Percentiles rank a stretch among this genome's conserved stretches.
Evolutionary conservation across 768 basidiomycete species (phyloP).

Genomic region (Arthromyces matolae): DNA sequence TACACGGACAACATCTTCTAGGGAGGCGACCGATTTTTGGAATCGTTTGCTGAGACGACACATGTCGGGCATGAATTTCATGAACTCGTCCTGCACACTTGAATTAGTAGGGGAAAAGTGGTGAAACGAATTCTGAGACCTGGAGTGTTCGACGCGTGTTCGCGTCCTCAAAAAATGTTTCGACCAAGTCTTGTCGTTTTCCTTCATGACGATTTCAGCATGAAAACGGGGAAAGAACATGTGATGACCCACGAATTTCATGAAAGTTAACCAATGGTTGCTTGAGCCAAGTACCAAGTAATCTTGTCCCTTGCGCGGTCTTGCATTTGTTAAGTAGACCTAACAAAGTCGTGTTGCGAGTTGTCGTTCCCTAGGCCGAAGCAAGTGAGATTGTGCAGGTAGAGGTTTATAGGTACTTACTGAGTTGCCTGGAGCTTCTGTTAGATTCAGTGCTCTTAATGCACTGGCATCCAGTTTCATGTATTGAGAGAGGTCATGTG

Average conservation of each 20-base stretch:
- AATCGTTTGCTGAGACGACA: conserved; percentile 90
- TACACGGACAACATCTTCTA: conserved; percentile 94
- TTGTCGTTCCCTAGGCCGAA: conserved; percentile 45
- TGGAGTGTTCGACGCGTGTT: conserved; percentile 69
- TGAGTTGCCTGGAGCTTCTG: conserved; percentile 63
- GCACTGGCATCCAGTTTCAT: conserved; percentile 98
- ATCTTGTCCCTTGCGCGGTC: conserved; percentile 87
- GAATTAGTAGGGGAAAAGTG: background rate
- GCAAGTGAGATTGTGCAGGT: background rate
- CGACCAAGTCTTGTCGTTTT: conserved; percentile 83
- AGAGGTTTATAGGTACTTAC: conserved; percentile 28
- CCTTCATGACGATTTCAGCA: conserved; percentile 38
- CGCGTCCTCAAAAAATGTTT: conserved; percentile 78
- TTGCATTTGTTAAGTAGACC: conserved; percentile 94
- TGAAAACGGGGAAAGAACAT: background rate
- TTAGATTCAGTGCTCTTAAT: conserved; percentile 80
- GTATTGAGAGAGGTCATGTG: conserved; percentile 89
- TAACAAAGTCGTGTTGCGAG: conserved; percentile 82
- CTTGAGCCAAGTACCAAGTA: conserved; percentile 91
- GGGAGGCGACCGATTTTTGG: conserved; percentile 73
- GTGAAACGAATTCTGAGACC: conserved; percentile 35
- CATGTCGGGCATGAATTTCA: conserved; percentile 93
- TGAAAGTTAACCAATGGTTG: conserved; percentile 94
- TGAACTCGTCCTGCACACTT: conserved; percentile 75
- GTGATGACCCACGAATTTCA: conserved; percentile 71